phyloP scores from a whole-genome alignment of 495 filamentous ascomycete species.

The Neurospora sp. region DNA sequence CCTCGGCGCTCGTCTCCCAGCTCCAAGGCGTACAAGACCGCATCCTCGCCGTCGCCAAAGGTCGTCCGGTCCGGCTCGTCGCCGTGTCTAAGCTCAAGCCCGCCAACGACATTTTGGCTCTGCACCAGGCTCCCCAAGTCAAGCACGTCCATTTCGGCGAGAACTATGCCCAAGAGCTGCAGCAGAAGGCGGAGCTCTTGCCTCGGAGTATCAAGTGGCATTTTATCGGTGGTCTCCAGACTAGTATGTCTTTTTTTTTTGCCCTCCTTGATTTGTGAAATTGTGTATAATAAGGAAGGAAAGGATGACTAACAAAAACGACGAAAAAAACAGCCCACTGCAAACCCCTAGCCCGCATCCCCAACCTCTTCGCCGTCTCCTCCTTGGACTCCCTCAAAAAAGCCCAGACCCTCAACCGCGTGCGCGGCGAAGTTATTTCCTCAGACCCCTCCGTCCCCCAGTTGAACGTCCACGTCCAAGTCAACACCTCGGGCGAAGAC shows the following conservation, averaged over 20 bases:
- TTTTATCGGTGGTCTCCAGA: conserved; percentile 87
- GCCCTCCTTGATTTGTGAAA: too few relatives aligned
- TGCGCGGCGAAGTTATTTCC: conserved; percentile 41
- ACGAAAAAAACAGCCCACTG: conserved; percentile 51
- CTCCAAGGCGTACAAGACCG: conserved; percentile 36
- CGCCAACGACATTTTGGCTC: conserved; percentile 72
- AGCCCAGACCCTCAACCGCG: conserved; percentile 67
- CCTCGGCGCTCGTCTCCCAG: conserved; percentile 35
- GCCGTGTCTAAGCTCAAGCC: conserved; percentile 94
- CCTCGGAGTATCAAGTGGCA: conserved; percentile 81
- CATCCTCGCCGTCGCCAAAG: conserved; percentile 33
- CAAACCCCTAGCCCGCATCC: conserved; percentile 71
- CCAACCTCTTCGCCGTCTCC: conserved; percentile 87
- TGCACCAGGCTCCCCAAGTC: conserved; percentile 49
- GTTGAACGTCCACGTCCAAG: conserved; percentile 63
- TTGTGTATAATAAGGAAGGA: too few relatives aligned
- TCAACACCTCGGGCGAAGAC: conserved; percentile 87
- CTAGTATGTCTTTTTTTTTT: conserved; percentile 21
- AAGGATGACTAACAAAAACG: too few relatives aligned
- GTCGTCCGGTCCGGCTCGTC: conserved; percentile 59
- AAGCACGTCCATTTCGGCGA: conserved; percentile 82
- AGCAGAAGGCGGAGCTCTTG: conserved; percentile 70
- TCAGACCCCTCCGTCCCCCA: too few relatives aligned
- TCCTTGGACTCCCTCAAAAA: conserved; percentile 84
- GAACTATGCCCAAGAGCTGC: conserved; percentile 91